Evolutionary conservation across 2,329 filamentous ascomycete genomes (phyloP).

Genomic region (Purpureocillium lavendulum): DNA sequence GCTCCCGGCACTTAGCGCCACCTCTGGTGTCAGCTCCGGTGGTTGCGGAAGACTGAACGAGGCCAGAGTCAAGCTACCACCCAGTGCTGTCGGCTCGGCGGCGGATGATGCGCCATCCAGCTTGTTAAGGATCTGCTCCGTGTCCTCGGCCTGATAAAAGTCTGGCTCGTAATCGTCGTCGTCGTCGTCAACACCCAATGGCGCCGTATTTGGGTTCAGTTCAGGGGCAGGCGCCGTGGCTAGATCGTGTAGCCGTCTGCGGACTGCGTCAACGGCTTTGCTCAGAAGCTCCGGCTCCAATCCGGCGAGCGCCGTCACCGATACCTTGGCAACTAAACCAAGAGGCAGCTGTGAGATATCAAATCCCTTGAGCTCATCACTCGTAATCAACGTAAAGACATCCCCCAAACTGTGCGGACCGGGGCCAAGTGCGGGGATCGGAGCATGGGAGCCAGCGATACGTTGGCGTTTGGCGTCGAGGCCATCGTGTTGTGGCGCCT

Average conservation of each 20-base stretch:
- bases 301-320: conserved; percentile 67
- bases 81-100: conserved; percentile 17
- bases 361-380: conserved; percentile 66
- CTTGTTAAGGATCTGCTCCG: conserved; percentile 70
- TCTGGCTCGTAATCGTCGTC: conserved; percentile 86
- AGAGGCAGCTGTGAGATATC: conserved; percentile 73
- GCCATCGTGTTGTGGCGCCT: conserved; percentile 61
- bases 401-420: conserved; percentile 74
- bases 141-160: conserved; percentile 67
- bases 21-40: conserved; percentile 60
- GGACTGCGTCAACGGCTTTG: conserved; percentile 61
- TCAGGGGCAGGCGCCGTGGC: conserved; percentile 34
- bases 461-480: conserved; percentile 80
- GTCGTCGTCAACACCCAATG: conserved; percentile 66
- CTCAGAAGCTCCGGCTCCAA: conserved; percentile 62
- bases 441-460: conserved; percentile 37
- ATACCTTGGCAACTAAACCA: conserved; percentile 69
- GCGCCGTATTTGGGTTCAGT: conserved; percentile 50
- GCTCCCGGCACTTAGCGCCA: conserved; percentile 66
- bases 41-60: conserved; percentile 76
- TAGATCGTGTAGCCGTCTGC: conserved; percentile 38
- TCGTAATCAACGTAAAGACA: conserved; percentile 74
- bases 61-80: conserved; percentile 53
- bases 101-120: conserved; percentile 60
- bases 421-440: conserved; percentile 63